Percentiles rank a stretch among this genome's conserved stretches.
Evolutionary conservation across 2,329 filamentous ascomycete species (phyloP).

Genomic region (Albophoma yamanashiensis): DNA sequence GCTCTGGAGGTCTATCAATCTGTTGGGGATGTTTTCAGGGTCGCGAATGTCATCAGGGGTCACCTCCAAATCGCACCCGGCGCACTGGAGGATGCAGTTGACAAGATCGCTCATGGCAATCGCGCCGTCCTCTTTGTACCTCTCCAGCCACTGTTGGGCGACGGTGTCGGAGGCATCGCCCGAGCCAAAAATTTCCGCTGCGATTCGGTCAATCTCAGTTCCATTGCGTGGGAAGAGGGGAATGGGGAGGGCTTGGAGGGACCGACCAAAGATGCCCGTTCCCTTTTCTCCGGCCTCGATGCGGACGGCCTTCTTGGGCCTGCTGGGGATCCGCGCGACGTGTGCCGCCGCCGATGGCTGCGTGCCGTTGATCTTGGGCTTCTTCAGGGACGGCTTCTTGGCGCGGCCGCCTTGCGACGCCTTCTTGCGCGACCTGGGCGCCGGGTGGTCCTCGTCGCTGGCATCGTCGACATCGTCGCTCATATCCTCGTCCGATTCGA

Average conservation of each 20-base stretch:
- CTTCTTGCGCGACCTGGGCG: constrained; percentile 22
- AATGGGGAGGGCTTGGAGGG: too few relatives aligned
- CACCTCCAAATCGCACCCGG: constrained; percentile 73
- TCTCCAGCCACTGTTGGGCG: constrained; percentile 48
- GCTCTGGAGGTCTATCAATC: constrained; percentile 75
- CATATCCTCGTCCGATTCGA: constrained; percentile 33
- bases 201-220: constrained; percentile 9
- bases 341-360: constrained; percentile 25
- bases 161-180: constrained; percentile 45
- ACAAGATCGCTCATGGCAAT: constrained; percentile 50
- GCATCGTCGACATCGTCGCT: constrained; percentile 36
- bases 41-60: constrained; percentile 79
- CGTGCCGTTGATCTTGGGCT: constrained; percentile 51
- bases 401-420: constrained; percentile 32
- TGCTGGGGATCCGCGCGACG: constrained; percentile 35
- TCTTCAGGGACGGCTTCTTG: constrained; percentile 51
- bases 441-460: constrained; percentile 30
- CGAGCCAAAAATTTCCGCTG: constrained; percentile 54
- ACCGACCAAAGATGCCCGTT: constrained; percentile 45
- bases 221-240: too few relatives aligned
- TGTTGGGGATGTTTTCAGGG: constrained; percentile 72
- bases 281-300: constrained; percentile 40
- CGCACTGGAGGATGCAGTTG: constrained; percentile 57
- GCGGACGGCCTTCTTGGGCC: constrained; percentile 45
- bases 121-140: constrained; percentile 43